These are phyloP conservation scores for Zhuliangozyma blackwelliae DNA, from an alignment of 1,139 yeast genomes.

Conservation along the genomic window DNA sequence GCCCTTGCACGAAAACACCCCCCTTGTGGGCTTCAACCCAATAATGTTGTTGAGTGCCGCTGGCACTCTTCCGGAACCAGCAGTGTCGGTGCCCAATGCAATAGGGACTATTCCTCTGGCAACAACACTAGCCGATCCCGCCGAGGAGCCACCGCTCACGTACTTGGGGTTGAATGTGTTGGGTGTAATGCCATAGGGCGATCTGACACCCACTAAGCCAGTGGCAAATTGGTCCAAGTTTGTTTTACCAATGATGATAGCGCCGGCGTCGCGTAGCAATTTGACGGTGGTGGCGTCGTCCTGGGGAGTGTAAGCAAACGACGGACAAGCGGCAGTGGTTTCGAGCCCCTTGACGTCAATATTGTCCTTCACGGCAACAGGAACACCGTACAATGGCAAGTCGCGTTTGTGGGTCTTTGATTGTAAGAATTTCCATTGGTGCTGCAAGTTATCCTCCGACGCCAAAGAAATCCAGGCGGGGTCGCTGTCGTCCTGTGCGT, in stretches of 20 bases:
- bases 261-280: constrained; percentile 75
- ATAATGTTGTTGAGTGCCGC: constrained; percentile 91
- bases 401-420: constrained; percentile 49
- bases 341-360: constrained; percentile 78
- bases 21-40: constrained; percentile 90
- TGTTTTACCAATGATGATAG: constrained; percentile 87
- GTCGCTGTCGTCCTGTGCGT: constrained; percentile 49
- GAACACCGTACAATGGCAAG: constrained; percentile 82
- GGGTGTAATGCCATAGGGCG: constrained; percentile 88
- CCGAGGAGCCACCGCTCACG: constrained; percentile 91
- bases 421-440: constrained; percentile 78
- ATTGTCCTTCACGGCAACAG: constrained; percentile 90
- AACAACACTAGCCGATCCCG: constrained; percentile 92
- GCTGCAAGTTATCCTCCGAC: constrained; percentile 51
- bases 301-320: constrained; percentile 62
- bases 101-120: constrained; percentile 86
- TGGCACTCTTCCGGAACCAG: constrained; percentile 98
- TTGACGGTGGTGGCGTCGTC: constrained; percentile 72
- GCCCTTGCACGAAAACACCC: constrained; percentile 78
- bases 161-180: constrained; percentile 71
- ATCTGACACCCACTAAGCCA: constrained; percentile 90
- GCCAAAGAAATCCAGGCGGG: constrained; percentile 91
- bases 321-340: constrained; percentile 95
- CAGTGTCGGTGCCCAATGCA: constrained; percentile 93
- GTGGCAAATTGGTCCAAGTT: constrained; percentile 96